Evolutionary conservation across 2,329 filamentous ascomycete genomes (phyloP), one percentile per base, ranked within the genome.

Genomic region (Colletotrichum sp.): DNA sequence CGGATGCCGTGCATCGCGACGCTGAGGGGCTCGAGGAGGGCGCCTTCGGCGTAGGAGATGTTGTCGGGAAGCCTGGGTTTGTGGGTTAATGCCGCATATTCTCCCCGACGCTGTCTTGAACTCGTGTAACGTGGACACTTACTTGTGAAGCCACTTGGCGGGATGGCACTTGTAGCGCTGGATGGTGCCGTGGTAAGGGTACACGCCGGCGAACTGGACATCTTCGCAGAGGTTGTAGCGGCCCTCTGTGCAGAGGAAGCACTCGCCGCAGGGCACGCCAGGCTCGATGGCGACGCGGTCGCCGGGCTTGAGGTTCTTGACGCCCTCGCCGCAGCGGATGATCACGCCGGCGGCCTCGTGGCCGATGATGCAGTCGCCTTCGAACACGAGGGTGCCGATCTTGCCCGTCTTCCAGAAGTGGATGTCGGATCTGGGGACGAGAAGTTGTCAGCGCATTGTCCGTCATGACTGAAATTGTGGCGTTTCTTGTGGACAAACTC

Each of bases 211-310:
- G 78, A 93, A 93, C 63, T 87, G 85, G 5, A 93, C 91, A 67
- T 91, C 87, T 77, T 91, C 88, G 80, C 92, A 93, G 8, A 93
- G 88, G 78, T 93, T 93, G 79, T 93, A 93, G 13, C 91, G 89
- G 5, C 91, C 92, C 30, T 88, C 88, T 66, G 83, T 82, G 80
- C 92, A 93, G 22, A 91, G 85, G 79, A 90, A 92, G 80, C 92
- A 93, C 39, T 85, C 82, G 13, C 87, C 87, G 79, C 93, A 94
- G 0, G 93, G 91, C 1, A 93, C 90, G 25, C 92, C 91, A 1
- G 92, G 92, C 79, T 94, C 93, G 19, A 94, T 84, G 5, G 93
- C 92, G 12, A 94, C 92, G 68, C 91, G 86, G 79, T 94, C 93
- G 13, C 92, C 91, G 84, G 87, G 85, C 77, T 88, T 86, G 15